phyloP scores from a whole-genome alignment of 306 rosid genomes.

The Cucumis cinereus region DNA sequence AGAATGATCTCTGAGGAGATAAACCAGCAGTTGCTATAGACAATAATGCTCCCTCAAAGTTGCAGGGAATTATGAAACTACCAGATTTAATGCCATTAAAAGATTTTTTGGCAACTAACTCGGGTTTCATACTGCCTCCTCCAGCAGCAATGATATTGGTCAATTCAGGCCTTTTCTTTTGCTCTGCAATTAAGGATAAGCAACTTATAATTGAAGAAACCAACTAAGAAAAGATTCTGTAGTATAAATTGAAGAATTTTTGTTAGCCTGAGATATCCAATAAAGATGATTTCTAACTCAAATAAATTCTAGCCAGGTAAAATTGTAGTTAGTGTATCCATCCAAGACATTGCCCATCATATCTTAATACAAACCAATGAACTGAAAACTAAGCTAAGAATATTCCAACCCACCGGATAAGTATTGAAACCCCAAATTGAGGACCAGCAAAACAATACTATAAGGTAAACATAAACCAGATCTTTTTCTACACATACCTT shows the following conservation, averaged over 20 bases:
- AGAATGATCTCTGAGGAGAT: constrained; percentile 73
- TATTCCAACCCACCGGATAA: neutral
- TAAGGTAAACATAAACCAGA: constrained; percentile 5
- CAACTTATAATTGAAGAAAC: neutral
- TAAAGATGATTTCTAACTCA: neutral
- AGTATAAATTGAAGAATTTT: neutral
- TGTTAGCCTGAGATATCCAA: neutral
- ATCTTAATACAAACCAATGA: neutral
- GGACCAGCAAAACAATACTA: neutral
- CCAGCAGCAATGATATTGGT: constrained; percentile 58
- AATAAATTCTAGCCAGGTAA: neutral
- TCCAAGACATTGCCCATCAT: neutral
- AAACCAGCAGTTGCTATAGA: constrained; percentile 70
- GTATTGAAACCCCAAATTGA: neutral
- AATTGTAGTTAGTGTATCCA: neutral
- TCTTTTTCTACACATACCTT: constrained; percentile 37
- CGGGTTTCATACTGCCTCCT: constrained; percentile 67
- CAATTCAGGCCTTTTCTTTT: constrained; percentile 53
- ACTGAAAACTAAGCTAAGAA: neutral
- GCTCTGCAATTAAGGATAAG: constrained; percentile 34
- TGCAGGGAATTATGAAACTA: constrained; percentile 57
- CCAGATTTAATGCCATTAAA: constrained; percentile 68
- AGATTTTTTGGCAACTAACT: constrained; percentile 70
- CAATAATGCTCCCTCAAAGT: constrained; percentile 57
- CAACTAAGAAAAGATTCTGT: neutral